These are phyloP conservation scores for Sclerotinia minor DNA, from an alignment of 2,329 filamentous ascomycete genomes.

Conservation along the genomic window DNA sequence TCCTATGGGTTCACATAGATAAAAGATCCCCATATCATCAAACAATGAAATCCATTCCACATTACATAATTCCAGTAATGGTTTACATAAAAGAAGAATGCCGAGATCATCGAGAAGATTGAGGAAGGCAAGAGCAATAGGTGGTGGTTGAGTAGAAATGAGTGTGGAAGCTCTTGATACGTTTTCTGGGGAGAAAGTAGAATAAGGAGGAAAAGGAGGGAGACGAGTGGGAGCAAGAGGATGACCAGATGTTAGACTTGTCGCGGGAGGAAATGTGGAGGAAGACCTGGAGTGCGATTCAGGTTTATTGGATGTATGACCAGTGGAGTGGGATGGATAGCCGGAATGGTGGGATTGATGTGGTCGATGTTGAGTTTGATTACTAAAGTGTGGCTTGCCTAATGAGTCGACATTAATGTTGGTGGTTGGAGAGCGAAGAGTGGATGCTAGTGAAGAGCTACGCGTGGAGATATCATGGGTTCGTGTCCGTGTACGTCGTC, in stretches of 20 bases:
- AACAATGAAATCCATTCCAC: slow-evolving; percentile 31
- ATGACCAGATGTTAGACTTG: neutral
- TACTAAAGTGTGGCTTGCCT: neutral
- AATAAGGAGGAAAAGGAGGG: neutral
- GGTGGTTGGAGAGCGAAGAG: neutral
- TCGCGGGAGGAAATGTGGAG: neutral
- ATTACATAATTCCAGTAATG: slow-evolving; percentile 27
- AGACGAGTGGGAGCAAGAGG: neutral
- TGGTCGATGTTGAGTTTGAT: neutral
- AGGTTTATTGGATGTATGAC: neutral
- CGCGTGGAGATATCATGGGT: neutral
- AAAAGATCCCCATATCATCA: slow-evolving; percentile 33
- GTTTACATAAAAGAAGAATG: slow-evolving; percentile 31
- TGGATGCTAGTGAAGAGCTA: slow-evolving; percentile 15
- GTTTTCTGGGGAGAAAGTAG: neutral
- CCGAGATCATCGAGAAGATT: slow-evolving; percentile 37
- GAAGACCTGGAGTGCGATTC: neutral
- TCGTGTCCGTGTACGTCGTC: slow-evolving; percentile 1
- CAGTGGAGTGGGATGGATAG: neutral
- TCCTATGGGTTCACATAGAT: slow-evolving; percentile 12
- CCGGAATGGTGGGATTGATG: slow-evolving; percentile 6
- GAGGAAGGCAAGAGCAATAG: slow-evolving; percentile 25
- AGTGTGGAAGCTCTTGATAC: slow-evolving; percentile 7
- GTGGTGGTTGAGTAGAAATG: neutral
- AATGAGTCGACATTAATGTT: neutral